A percentile compares a stretch with the other conserved stretches of the same genome.
These are phyloP conservation scores for Corylus americana DNA, from an alignment of 306 rosid species.

Conservation along the genomic window DNA sequence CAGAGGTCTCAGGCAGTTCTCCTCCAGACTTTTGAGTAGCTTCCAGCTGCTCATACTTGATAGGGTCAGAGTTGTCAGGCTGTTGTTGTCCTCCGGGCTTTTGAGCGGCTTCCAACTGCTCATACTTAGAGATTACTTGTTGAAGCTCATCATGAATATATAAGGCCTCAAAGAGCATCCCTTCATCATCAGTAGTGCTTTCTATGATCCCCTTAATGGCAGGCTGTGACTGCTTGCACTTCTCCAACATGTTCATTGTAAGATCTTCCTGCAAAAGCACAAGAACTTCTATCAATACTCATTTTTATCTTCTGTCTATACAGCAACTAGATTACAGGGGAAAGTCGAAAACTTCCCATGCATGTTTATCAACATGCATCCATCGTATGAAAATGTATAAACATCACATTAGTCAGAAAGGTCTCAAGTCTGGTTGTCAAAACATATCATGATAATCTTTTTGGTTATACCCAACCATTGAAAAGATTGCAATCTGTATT, in stretches of 20 bases:
- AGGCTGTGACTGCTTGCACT: conserved; percentile 68
- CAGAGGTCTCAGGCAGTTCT: conserved; percentile 21
- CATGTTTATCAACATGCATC: neutral
- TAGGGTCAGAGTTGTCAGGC: conserved; percentile 36
- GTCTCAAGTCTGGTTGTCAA: neutral
- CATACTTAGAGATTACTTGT: conserved; percentile 61
- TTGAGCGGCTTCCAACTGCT: conserved; percentile 60
- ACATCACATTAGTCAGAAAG: neutral
- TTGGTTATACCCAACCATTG: conserved; percentile 4
- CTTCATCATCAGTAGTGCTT: conserved; percentile 72
- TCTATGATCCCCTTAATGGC: conserved; percentile 64
- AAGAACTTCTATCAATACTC: conserved; percentile 18
- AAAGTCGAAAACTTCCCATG: neutral
- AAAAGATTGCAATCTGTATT: conserved; percentile 6
- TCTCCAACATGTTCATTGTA: conserved; percentile 66
- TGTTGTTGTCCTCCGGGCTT: conserved; percentile 32
- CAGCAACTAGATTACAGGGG: neutral
- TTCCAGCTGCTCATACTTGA: conserved; percentile 27
- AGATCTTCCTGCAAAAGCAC: conserved; percentile 62
- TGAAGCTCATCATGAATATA: conserved; percentile 80
- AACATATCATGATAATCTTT: neutral
- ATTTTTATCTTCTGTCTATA: neutral
- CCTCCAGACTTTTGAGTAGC: conserved; percentile 33
- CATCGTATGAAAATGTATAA: neutral
- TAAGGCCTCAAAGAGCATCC: conserved; percentile 73